These are phyloP conservation scores for Cyberlindnera mrakii DNA, from an alignment of 805 yeast genomes.

Conservation along the genomic window DNA sequence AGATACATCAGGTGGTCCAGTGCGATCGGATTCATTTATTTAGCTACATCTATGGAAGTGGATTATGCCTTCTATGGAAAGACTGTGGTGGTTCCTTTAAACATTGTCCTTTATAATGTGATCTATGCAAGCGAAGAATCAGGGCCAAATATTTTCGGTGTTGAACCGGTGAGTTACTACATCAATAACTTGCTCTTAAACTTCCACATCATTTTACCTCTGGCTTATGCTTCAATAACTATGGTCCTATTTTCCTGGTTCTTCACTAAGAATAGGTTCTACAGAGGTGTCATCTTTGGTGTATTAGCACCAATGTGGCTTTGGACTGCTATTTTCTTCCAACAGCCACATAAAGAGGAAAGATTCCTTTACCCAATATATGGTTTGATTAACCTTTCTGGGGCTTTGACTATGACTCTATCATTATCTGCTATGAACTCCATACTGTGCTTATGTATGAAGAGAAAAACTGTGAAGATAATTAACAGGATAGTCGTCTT, in stretches of 20 bases:
- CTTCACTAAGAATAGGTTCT: conserved; percentile 2
- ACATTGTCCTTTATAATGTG: conserved; percentile 81
- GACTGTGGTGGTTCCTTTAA: conserved; percentile 65
- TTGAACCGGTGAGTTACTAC: conserved; percentile 74
- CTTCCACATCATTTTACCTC: conserved; percentile 51
- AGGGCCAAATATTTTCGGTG: conserved; percentile 90
- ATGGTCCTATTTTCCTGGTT: conserved; percentile 20
- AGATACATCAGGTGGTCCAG: conserved; percentile 21
- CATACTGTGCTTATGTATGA: conserved; percentile 8
- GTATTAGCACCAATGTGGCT: conserved; percentile 46
- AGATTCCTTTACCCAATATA: conserved; percentile 84
- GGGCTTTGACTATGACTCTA: conserved; percentile 41
- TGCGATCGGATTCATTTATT: conserved; percentile 19
- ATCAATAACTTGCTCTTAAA: conserved; percentile 62
- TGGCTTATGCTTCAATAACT: conserved; percentile 36
- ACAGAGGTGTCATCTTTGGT: conserved; percentile 11
- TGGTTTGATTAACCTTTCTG: conserved; percentile 58
- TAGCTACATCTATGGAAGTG: conserved; percentile 29
- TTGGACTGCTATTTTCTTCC: conserved; percentile 63
- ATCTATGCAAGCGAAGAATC: conserved; percentile 52
- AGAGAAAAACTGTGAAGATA: not conserved
- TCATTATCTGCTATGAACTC: not conserved
- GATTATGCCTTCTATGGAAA: conserved; percentile 62
- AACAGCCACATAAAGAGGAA: conserved; percentile 91
- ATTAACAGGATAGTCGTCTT: not conserved